phyloP scores from a whole-genome alignment of 2,329 filamentous ascomycete genomes.

The Rutstroemia sp. region DNA sequence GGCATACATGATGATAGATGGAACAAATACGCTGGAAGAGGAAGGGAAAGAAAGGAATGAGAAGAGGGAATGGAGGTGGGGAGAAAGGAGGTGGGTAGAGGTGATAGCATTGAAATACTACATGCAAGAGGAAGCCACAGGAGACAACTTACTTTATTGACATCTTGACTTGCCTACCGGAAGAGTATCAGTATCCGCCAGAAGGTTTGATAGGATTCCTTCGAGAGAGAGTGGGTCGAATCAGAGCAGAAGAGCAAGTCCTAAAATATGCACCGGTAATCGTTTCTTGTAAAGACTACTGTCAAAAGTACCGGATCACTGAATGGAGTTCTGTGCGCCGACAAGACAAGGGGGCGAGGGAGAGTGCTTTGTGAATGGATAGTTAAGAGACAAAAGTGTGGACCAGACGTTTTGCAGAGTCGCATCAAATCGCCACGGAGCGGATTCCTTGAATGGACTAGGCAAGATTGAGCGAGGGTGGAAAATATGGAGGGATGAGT shows the following conservation, averaged over 20 bases:
- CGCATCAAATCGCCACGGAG: background rate
- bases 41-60: background rate
- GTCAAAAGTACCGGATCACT: background rate
- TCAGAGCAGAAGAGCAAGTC: background rate
- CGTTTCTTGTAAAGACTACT: background rate
- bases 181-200: constrained; percentile 6
- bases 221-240: constrained; percentile 6
- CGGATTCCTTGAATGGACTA: background rate
- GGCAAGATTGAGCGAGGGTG: background rate
- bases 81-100: background rate
- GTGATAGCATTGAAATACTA: constrained; percentile 6
- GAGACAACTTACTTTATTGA: constrained; percentile 11
- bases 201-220: constrained; percentile 6
- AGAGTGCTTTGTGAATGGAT: background rate
- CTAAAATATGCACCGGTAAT: constrained; percentile 1
- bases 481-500: background rate
- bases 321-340: background rate
- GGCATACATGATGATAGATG: constrained; percentile 23
- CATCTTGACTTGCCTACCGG: constrained; percentile 9
- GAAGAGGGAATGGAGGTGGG: background rate
- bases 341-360: background rate
- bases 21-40: background rate
- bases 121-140: constrained; percentile 1
- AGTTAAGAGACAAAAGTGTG: background rate
- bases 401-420: background rate